These are phyloP conservation scores for Alternaria triticimaculans DNA, from an alignment of 2,329 filamentous ascomycete species.

Conservation along the genomic window DNA sequence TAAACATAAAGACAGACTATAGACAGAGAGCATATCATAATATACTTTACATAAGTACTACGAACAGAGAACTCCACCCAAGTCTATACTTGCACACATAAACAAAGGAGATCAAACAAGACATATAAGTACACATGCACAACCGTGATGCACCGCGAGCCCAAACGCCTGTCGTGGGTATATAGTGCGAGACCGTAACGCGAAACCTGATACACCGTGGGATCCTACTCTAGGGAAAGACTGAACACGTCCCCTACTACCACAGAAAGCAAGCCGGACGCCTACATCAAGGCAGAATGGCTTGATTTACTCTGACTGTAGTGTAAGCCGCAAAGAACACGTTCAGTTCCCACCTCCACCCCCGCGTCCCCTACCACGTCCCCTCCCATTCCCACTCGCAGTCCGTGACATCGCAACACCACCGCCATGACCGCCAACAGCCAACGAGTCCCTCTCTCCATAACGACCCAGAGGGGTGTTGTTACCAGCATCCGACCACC, in stretches of 20 bases:
- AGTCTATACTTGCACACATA: background rate
- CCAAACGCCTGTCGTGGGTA: constrained; percentile 21
- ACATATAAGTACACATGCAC: background rate
- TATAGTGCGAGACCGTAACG: constrained; percentile 16
- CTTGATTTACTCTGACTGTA: background rate
- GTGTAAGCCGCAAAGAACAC: background rate
- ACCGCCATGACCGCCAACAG: constrained; percentile 32
- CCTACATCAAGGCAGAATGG: background rate
- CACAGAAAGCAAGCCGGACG: background rate
- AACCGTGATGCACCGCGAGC: background rate
- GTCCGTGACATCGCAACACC: constrained; percentile 47
- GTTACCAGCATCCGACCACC: constrained; percentile 44
- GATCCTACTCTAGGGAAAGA: too few relatives aligned
- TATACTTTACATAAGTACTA: background rate
- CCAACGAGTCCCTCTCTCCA: constrained; percentile 31
- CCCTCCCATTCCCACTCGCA: constrained; percentile 46
- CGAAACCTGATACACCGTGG: background rate
- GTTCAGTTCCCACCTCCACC: background rate
- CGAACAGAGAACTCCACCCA: background rate
- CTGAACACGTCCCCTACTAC: background rate
- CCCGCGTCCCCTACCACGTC: constrained; percentile 37
- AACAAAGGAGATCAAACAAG: background rate
- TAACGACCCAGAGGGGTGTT: constrained; percentile 46
- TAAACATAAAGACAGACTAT: too few relatives aligned
- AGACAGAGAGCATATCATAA: too few relatives aligned